These are phyloP conservation scores for Trichosporon sp. DNA, from an alignment of 1,284 basidiomycete genomes.

Conservation along the genomic window DNA sequence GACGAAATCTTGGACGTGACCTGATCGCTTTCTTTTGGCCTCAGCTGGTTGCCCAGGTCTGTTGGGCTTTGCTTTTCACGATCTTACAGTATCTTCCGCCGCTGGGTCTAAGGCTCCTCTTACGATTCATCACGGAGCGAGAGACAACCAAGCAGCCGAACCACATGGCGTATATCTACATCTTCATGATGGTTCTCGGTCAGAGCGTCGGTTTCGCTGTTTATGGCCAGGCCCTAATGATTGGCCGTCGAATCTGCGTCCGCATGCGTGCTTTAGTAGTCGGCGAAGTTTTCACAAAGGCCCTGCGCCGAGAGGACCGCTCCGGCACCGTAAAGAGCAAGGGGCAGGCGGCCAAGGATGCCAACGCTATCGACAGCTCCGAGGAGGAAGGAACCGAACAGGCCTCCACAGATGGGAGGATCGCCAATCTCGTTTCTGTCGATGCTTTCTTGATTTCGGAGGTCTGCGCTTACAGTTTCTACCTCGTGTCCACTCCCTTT, in stretches of 20 bases:
- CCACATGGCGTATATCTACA: conserved; percentile 53
- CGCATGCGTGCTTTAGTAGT: conserved; percentile 51
- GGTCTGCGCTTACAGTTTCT: conserved; percentile 45
- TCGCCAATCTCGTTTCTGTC: conserved; percentile 54
- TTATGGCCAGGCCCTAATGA: conserved; percentile 50
- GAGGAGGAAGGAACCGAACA: conserved; percentile 24
- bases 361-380: conserved; percentile 1
- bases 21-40: conserved; percentile 32
- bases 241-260: conserved; percentile 51
- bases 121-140: conserved; percentile 49
- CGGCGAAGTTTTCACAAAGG: conserved; percentile 55
- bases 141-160: conserved; percentile 38
- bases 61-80: conserved; percentile 49
- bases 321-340: conserved; percentile 42
- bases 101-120: conserved; percentile 51
- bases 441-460: conserved; percentile 51
- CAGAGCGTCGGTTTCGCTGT: conserved; percentile 47
- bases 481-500: conserved; percentile 45
- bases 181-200: conserved; percentile 50
- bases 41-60: conserved; percentile 21
- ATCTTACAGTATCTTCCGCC: conserved; percentile 51
- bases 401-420: conserved; percentile 51
- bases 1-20: conserved; percentile 44
- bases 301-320: conserved; percentile 51
- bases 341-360: conserved; percentile 18